Percentiles rank a stretch among this genome's conserved stretches.
Conservation (phyloP, 441 rosid species). For the Dalechampia spathulata region DNA sequence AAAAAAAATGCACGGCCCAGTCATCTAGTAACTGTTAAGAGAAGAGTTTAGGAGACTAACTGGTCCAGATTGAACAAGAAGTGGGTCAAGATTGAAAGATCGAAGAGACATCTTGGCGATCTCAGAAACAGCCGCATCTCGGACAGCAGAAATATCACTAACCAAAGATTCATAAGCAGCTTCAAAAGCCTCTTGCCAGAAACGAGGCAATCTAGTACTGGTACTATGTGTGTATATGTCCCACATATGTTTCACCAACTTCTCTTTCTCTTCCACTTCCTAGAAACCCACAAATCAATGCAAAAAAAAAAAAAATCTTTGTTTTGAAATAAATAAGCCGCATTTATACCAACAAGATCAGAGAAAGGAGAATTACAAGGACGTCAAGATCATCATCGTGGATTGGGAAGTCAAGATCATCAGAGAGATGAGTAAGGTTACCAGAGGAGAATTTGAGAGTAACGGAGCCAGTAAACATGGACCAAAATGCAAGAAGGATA, state of each 20-base stretch:
- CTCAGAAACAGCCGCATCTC: conserved; percentile 61
- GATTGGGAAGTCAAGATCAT: conserved; percentile 37
- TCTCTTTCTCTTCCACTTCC: conserved; percentile 92
- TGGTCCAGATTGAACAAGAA: conserved; percentile 31
- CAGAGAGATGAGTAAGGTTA: conserved; percentile 49
- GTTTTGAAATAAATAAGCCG: neutral
- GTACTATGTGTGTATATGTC: conserved; percentile 65
- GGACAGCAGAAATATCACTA: conserved; percentile 51
- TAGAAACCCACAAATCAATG: conserved; percentile 12
- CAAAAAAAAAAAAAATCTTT: neutral
- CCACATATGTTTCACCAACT: conserved; percentile 89
- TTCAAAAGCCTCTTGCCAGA: conserved; percentile 83
- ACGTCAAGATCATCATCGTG: conserved; percentile 65
- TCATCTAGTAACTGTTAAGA: no score
- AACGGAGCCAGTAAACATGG: conserved; percentile 83
- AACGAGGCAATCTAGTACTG: conserved; percentile 54
- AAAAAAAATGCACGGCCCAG: no score
- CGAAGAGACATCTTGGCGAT: conserved; percentile 72
- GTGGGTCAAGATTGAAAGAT: conserved; percentile 36
- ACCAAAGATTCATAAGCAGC: conserved; percentile 76
- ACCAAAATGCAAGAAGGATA: conserved; percentile 75
- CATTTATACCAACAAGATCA: no score
- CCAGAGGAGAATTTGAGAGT: conserved; percentile 74
- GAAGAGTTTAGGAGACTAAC: conserved; percentile 11
- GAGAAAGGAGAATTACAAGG: conserved; percentile 60